Conservation (phyloP, 768 basidiomycete genomes). For the Lyophyllum shimeji region DNA sequence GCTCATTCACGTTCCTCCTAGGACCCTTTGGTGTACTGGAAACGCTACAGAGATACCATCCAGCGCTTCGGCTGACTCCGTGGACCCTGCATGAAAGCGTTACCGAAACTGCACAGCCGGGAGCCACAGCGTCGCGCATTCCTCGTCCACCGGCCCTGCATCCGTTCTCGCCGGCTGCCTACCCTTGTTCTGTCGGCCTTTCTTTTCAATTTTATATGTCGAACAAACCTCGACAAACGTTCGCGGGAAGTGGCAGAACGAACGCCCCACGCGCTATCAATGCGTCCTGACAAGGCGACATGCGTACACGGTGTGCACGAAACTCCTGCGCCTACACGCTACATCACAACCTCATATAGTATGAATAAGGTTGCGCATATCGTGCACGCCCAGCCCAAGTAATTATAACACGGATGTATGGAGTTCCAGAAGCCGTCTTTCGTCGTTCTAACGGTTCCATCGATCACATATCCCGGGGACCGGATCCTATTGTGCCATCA, state of each 20-base stretch:
- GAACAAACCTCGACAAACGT: too few relatives aligned
- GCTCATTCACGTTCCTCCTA: background rate
- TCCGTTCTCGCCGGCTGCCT: background rate
- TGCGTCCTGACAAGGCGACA: too few relatives aligned
- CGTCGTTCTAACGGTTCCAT: background rate
- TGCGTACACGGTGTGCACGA: too few relatives aligned
- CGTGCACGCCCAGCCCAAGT: background rate
- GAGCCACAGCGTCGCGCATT: background rate
- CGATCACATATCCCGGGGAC: background rate
- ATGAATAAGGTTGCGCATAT: background rate
- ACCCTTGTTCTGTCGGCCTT: background rate
- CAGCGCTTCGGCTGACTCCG: background rate
- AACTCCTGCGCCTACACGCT: too few relatives aligned
- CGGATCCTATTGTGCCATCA: background rate
- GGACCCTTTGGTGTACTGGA: background rate
- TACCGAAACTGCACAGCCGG: background rate
- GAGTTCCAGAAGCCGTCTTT: background rate
- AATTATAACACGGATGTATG: background rate
- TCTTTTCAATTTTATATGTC: too few relatives aligned
- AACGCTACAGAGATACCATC: background rate
- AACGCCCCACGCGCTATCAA: too few relatives aligned
- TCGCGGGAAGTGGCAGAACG: constrained; percentile 15
- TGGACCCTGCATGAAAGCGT: background rate
- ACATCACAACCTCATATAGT: background rate
- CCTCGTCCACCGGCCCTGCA: background rate